Evolutionary conservation across 441 rosid species (phyloP).

Genomic region (Geranium incanum): DNA sequence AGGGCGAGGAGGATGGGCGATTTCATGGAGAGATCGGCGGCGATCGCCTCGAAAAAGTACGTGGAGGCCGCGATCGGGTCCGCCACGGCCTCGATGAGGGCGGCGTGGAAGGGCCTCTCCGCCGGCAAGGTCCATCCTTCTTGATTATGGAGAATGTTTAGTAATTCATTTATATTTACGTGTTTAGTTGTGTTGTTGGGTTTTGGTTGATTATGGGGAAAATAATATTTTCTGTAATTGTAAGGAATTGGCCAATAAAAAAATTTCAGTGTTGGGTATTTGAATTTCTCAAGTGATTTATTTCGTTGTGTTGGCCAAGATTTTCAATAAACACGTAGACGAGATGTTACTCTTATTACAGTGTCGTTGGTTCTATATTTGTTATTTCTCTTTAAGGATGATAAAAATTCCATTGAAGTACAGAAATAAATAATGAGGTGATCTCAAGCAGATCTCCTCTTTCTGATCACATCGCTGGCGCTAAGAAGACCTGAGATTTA

Average conservation of each 20-base stretch:
- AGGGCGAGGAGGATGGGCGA: slow-evolving; percentile 49
- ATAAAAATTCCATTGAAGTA: too few species aligned
- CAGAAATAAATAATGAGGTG: too few species aligned
- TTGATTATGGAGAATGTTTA: slow-evolving; percentile 15
- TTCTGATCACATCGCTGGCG: too few species aligned
- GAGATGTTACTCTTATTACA: too few species aligned
- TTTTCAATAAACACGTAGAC: too few species aligned
- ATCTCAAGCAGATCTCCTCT: too few species aligned
- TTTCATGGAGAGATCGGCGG: slow-evolving; percentile 51
- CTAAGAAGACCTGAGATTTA: too few species aligned
- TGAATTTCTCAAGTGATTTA: too few species aligned
- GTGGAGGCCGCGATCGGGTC: slow-evolving; percentile 66
- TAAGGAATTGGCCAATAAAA: neutral
- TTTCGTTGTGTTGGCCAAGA: too few species aligned
- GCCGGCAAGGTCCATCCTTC: slow-evolving; percentile 69
- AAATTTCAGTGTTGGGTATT: neutral
- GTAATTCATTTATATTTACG: neutral
- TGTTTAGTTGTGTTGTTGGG: neutral
- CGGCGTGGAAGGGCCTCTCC: slow-evolving; percentile 57
- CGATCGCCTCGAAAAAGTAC: slow-evolving; percentile 51
- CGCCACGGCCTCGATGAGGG: slow-evolving; percentile 72
- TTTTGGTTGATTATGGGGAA: neutral
- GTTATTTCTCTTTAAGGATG: too few species aligned
- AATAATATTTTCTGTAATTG: neutral
- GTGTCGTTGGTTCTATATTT: too few species aligned